Conservation (phyloP, 2,329 filamentous ascomycete genomes). For the Ophiobolus disseminans region DNA sequence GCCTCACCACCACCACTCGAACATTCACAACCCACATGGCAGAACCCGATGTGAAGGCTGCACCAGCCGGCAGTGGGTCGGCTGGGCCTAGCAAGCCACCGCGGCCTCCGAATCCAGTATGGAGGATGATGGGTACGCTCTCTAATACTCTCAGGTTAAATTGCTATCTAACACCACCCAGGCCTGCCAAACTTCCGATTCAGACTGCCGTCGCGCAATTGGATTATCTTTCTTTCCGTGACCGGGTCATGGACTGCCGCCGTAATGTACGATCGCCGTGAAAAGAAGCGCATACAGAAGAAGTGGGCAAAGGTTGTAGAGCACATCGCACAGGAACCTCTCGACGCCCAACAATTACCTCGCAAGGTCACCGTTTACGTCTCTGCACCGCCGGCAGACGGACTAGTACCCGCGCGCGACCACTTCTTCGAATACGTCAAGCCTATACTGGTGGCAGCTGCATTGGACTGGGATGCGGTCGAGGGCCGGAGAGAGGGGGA, state of each 20-base stretch:
- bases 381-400: constrained; percentile 84
- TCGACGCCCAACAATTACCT: constrained; percentile 76
- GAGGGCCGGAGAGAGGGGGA: constrained; percentile 94
- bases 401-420: constrained; percentile 82
- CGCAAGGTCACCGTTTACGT: constrained; percentile 87
- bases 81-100: constrained; percentile 34
- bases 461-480: constrained; percentile 94
- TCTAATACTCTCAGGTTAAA: constrained; percentile 1
- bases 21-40: constrained; percentile 36
- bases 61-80: constrained; percentile 28
- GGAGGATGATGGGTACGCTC: constrained; percentile 49
- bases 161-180: constrained; percentile 40
- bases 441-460: constrained; percentile 86
- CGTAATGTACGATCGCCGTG: constrained; percentile 88
- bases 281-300: constrained; percentile 83
- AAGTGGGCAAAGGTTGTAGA: constrained; percentile 88
- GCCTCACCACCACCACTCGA: constrained; percentile 18
- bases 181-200: constrained; percentile 84
- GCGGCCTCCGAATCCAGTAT: constrained; percentile 47
- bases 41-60: constrained; percentile 38
- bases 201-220: constrained; percentile 92
- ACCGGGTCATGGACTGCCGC: constrained; percentile 79
- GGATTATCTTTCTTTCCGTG: constrained; percentile 91
- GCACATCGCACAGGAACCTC: constrained; percentile 78
- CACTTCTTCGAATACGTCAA: constrained; percentile 97